Evolutionary conservation across 208 protist genomes (phyloP), one percentile per base, ranked within the genome.

Genomic region (Naegleria lovaniensis): DNA sequence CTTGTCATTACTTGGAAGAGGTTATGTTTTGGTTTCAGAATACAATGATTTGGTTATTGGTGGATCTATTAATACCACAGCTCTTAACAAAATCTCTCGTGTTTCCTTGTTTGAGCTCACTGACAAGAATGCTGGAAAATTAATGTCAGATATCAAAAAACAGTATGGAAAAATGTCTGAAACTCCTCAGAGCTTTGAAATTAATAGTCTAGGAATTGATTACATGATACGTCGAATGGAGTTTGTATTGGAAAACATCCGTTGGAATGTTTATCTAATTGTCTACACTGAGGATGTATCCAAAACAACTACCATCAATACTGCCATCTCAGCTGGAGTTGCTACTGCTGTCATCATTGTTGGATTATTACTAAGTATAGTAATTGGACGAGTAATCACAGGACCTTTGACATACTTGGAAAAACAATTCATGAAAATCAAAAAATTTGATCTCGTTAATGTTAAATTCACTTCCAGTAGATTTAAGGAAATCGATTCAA

Each of bases 371-470:
- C 5, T 36, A 41, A 40, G 25, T 41, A 6, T 84, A 13, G 11
- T 87, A 3, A 25, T 87, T 55, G 16, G 33, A 55, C 25, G 7
- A n/a, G 11, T 51, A 4, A 55, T 29, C 33, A 22, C 84, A 55
- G 9, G 0, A 7, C 84, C 33, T 55, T 55, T 87, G 6, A 15
- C 0, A 16, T 38, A 55, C n/a, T 75, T 75, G n/a, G 58, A 75
- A 25, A 75, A 75, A 75, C 58, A 75, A 75, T 75, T 75, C n/a
- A 75, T 75, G 58, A 75, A 75, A 75, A 75, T 75, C 58, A 75
- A 75, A 29, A n/a, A n/a, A 29, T n/a, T 75, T 9, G 58, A 75
- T n/a, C n/a, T 75, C 5, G 16, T 4, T 5, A 75, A 25, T 9
- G 58, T 75, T n/a, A 5, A 75, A n/a, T 75, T 75, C 16, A 75